Percentiles rank a stretch among this genome's conserved stretches.
Conservation (phyloP, 2,329 filamentous ascomycete species). For the Lecanoromycetidae sp. region DNA sequence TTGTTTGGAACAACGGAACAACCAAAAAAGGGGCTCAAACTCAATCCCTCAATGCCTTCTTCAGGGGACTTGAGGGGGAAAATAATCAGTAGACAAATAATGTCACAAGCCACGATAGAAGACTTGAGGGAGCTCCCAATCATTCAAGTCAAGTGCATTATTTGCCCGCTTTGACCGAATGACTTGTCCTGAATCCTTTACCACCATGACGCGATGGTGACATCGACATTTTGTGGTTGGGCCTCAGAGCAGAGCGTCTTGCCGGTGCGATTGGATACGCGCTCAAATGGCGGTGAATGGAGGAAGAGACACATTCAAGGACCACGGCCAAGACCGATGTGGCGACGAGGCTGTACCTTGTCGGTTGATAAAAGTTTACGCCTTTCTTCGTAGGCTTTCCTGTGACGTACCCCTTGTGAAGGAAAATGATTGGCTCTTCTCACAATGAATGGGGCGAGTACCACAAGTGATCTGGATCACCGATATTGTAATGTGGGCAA, state of each 20-base stretch:
- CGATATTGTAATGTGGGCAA: background rate
- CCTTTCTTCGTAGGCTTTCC: background rate
- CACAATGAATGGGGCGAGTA: background rate
- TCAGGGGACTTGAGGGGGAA: too few species aligned
- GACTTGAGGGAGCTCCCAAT: too few species aligned
- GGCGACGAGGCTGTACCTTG: background rate
- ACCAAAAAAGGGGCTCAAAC: background rate
- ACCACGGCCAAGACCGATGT: background rate
- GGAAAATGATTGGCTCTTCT: background rate
- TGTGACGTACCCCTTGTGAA: background rate
- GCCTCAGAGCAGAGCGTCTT: too few species aligned
- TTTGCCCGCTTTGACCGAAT: too few species aligned
- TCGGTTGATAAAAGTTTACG: background rate
- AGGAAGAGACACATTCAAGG: too few species aligned
- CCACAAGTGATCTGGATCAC: background rate
- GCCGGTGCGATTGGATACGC: slow-evolving; percentile 2
- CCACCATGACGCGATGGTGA: background rate
- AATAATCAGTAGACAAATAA: too few species aligned
- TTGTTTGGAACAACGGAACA: background rate
- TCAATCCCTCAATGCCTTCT: background rate
- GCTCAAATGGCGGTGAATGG: slow-evolving; percentile 9
- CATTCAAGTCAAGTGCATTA: too few species aligned
- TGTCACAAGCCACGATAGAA: too few species aligned
- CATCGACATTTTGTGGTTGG: too few species aligned
- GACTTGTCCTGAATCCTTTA: background rate